Base-by-base conservation (phyloP, 1,284 basidiomycete genomes). In the Heterobasidion occidentale region DNA sequence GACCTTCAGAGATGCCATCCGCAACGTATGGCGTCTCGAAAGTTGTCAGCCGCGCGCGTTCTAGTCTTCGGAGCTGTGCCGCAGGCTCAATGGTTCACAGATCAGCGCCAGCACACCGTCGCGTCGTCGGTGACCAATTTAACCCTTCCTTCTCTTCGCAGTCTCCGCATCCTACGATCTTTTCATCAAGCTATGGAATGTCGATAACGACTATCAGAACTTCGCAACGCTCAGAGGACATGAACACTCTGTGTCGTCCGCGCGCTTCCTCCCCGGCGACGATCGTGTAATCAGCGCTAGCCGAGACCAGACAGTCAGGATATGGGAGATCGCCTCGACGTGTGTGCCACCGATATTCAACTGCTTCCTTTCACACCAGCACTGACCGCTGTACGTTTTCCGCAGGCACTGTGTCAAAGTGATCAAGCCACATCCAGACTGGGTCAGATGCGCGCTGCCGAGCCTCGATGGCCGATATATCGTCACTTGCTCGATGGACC, bases 181-280 rank as follows among this genome's bases (percentile, higher is more conserved):
- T n/a, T 84, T 84, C 48, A 81, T 91, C 67, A 90, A 90, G 70
- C 65, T 91, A 14, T 92, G 89, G 89, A 84, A 89, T 65, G 79
- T 81, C 9, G 74, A 79, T 56, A 85, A 89, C 64, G 85, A 87
- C 51, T 90, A 86, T 72, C 83, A 81, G 64, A 88, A 88, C 64
- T 78, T 75, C 46, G 83, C 83, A 64, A 90, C 88, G 4, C 69
- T 91, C 47, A 79, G 85, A 59, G 88, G 88, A 0, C 89, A 92
- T 65, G 88, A 92, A 61, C 88, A 92, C 68, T 82, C 83, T 27
- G 80, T 90, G 9, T 86, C 84, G 1, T 80, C 78, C 11, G 86
- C 83, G 5, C 74, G 81, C n/a, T 91, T 90, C 65, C 70, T 90
- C 59, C 86, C 86, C 0, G 82, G 83, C 3, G 88, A 88, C 60